Percentiles rank a stretch among this genome's conserved stretches.
These are phyloP conservation scores for Talaromyces piceae DNA, from an alignment of 2,329 filamentous ascomycete species.

Conservation along the genomic window DNA sequence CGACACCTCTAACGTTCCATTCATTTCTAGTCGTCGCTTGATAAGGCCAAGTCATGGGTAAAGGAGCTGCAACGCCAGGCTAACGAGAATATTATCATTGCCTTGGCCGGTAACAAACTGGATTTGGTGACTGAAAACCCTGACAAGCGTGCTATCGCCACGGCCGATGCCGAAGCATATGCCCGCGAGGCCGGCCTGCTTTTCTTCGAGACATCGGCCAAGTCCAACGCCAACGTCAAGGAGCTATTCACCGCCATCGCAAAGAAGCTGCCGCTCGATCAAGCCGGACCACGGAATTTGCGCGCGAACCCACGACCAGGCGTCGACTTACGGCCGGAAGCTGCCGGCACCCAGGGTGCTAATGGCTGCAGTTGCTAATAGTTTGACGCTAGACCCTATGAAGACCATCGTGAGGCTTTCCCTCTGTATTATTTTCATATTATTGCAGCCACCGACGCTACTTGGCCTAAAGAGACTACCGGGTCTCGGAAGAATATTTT, in stretches of 20 bases:
- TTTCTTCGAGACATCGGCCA: conserved; percentile 98
- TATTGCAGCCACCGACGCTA: conserved; percentile 4
- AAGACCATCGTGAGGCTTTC: not conserved
- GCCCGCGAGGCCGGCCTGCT: conserved; percentile 86
- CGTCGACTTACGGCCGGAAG: conserved; percentile 59
- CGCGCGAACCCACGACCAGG: conserved; percentile 57
- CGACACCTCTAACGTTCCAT: conserved; percentile 10
- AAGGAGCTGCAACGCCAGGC: conserved; percentile 98
- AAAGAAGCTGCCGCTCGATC: conserved; percentile 93
- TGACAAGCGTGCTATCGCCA: conserved; percentile 86
- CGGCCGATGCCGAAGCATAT: conserved; percentile 89
- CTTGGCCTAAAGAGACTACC: conserved; percentile 1
- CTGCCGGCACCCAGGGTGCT: conserved; percentile 52
- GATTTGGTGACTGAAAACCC: conserved; percentile 91
- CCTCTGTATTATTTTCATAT: conserved; percentile 2
- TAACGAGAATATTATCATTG: conserved; percentile 99
- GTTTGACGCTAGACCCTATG: conserved; percentile 1
- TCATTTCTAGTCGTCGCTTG: conserved; percentile 68
- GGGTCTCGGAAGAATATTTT: conserved; percentile 2
- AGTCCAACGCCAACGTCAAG: conserved; percentile 91
- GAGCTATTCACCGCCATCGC: conserved; percentile 97
- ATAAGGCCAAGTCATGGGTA: conserved; percentile 99
- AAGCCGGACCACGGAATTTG: conserved; percentile 84
- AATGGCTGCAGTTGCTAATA: conserved; percentile 58
- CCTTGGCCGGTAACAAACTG: conserved; percentile 93